These are phyloP conservation scores for Pouteria campechiana DNA, from an alignment of 179 eudicot species.

Conservation along the genomic window DNA sequence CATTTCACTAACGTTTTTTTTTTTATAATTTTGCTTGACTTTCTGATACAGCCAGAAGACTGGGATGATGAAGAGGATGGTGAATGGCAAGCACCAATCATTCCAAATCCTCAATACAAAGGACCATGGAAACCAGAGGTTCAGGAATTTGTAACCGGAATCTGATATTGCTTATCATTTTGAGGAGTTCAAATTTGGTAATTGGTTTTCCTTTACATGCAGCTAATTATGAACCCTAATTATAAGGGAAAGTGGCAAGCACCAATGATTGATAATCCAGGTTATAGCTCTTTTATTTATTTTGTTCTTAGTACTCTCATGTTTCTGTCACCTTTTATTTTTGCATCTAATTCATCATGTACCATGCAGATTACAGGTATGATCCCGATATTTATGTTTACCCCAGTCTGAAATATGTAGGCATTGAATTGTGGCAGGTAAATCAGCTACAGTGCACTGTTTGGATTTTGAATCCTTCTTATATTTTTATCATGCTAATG, in stretches of 20 bases:
- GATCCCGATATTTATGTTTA: conserved; percentile 84
- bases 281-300: conserved; percentile 14
- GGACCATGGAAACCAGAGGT: conserved; percentile 96
- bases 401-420: conserved; percentile 81
- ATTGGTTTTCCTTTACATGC: conserved; percentile 6
- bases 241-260: conserved; percentile 98
- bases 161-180: too few relatives aligned
- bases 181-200: too few relatives aligned
- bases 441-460: neutral
- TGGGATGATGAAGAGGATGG: conserved; percentile 99
- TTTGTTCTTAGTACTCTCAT: neutral
- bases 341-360: neutral
- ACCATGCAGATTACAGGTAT: conserved; percentile 69
- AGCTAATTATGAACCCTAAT: conserved; percentile 95
- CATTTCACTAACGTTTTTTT: too few relatives aligned
- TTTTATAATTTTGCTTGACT: too few relatives aligned
- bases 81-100: conserved; percentile 93
- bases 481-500: too few relatives aligned
- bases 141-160: conserved; percentile 6
- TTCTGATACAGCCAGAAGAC: conserved; percentile 87
- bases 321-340: neutral
- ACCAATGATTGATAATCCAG: conserved; percentile 92
- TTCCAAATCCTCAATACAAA: conserved; percentile 94
- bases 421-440: conserved; percentile 98
- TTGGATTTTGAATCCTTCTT: neutral